Evolutionary conservation across 768 basidiomycete species (phyloP).

Genomic region (Crepidotus variabilis): DNA sequence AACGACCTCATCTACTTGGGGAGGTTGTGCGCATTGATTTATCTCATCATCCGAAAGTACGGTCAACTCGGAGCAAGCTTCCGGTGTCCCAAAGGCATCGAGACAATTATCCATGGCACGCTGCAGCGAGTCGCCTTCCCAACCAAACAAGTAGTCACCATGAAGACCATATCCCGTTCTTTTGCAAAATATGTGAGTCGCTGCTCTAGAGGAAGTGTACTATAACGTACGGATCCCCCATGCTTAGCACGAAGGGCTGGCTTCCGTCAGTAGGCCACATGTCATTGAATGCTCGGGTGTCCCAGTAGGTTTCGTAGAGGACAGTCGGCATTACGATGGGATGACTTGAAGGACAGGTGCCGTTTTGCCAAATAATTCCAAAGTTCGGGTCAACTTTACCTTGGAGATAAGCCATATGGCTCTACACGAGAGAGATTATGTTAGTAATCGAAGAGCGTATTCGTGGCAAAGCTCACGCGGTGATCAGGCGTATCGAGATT

Average conservation of each 20-base stretch:
- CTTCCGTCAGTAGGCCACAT: constrained; percentile 15
- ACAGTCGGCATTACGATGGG: constrained; percentile 13
- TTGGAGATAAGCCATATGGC: constrained; percentile 14
- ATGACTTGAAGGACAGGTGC: constrained; percentile 14
- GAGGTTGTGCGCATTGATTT: constrained; percentile 14
- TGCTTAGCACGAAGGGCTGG: constrained; percentile 18
- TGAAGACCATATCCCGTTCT: constrained; percentile 19
- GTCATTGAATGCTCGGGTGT: constrained; percentile 17
- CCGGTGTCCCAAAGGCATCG: constrained; percentile 3
- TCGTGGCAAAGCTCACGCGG: not conserved
- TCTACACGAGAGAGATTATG: no score
- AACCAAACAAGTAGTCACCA: constrained; percentile 20
- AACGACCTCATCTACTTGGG: constrained; percentile 11
- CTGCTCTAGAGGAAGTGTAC: no score
- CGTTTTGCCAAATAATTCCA: not conserved
- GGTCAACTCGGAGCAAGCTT: constrained; percentile 13
- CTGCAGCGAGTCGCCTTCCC: constrained; percentile 19
- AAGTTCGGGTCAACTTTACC: not conserved
- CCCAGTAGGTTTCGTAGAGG: constrained; percentile 17
- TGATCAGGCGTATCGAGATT: constrained; percentile 16
- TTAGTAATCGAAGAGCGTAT: no score
- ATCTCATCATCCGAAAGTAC: constrained; percentile 16
- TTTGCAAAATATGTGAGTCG: no score
- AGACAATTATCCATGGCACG: constrained; percentile 18
- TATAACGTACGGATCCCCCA: constrained; percentile 16